These are phyloP conservation scores for Parachaetomium inaequale DNA, from an alignment of 495 filamentous ascomycete species.

Conservation along the genomic window DNA sequence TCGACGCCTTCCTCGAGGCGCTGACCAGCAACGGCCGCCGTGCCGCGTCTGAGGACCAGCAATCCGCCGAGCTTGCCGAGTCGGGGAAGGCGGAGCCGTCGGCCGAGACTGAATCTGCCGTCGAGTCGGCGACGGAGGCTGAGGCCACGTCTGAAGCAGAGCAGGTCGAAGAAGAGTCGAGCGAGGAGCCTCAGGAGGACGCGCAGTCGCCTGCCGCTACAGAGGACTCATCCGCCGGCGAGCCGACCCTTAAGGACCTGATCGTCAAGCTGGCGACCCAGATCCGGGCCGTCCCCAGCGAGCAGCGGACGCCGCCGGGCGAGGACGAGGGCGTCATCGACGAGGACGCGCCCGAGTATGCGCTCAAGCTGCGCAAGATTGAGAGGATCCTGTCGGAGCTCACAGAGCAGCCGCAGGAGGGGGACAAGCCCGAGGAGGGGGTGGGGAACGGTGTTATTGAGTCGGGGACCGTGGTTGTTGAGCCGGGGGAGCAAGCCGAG, in stretches of 20 bases:
- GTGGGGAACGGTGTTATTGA: neutral
- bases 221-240: conserved; percentile 4
- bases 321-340: conserved; percentile 3
- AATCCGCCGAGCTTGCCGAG: conserved; percentile 2
- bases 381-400: conserved; percentile 40
- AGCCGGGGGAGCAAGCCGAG: neutral
- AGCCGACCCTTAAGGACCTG: conserved; percentile 30
- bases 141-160: neutral
- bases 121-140: neutral
- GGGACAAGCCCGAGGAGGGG: neutral
- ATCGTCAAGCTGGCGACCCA: conserved; percentile 27
- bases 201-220: conserved; percentile 15
- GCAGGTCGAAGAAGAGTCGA: neutral
- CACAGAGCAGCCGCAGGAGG: conserved; percentile 27
- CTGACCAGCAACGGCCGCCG: conserved; percentile 28
- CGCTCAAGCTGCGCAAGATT: conserved; percentile 37
- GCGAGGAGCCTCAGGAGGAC: conserved; percentile 17
- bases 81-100: conserved; percentile 1
- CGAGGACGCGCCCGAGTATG: conserved; percentile 20
- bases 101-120: neutral
- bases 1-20: conserved; percentile 40
- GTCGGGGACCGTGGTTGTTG: neutral
- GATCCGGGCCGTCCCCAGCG: conserved; percentile 6
- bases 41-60: conserved; percentile 1
- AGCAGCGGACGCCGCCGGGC: neutral